phyloP scores from a whole-genome alignment of 805 yeast species.

The Monosporozyma solicola region DNA sequence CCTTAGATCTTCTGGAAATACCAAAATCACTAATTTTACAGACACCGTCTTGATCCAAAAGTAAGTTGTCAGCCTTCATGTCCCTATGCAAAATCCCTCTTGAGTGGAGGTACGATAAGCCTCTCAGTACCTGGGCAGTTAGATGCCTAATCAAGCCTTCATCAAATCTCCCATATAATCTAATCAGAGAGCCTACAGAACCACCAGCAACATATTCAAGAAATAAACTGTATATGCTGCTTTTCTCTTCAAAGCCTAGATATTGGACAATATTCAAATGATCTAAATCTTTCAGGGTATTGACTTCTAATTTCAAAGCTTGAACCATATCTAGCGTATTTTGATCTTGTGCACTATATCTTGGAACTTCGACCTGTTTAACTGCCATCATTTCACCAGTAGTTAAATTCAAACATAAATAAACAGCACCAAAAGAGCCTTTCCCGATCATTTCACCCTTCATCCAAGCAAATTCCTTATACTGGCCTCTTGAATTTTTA shows the following conservation, averaged over 20 bases:
- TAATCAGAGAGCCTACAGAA: slow-evolving; percentile 77
- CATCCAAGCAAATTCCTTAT: slow-evolving; percentile 91
- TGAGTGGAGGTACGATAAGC: slow-evolving; percentile 79
- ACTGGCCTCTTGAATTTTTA: slow-evolving; percentile 55
- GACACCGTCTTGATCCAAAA: slow-evolving; percentile 84
- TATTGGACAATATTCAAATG: slow-evolving; percentile 94
- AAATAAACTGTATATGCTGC: slow-evolving; percentile 72
- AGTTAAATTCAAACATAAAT: slow-evolving; percentile 83
- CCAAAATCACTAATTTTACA: slow-evolving; percentile 97
- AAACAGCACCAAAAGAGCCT: slow-evolving; percentile 95
- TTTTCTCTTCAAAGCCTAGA: slow-evolving; percentile 77
- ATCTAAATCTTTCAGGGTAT: slow-evolving; percentile 86
- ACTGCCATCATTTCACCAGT: slow-evolving; percentile 99
- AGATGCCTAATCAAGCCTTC: slow-evolving; percentile 65
- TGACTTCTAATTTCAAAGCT: slow-evolving; percentile 83
- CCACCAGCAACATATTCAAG: slow-evolving; percentile 98
- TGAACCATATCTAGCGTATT: slow-evolving; percentile 57
- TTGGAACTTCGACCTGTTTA: slow-evolving; percentile 76
- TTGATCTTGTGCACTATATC: slow-evolving; percentile 33
- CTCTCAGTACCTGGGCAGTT: slow-evolving; percentile 72
- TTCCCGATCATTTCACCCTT: slow-evolving; percentile 94
- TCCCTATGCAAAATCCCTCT: slow-evolving; percentile 88
- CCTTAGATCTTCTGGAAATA: slow-evolving; percentile 75
- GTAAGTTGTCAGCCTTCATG: slow-evolving; percentile 87
- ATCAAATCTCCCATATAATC: slow-evolving; percentile 77